Evolutionary conservation across 306 rosid species (phyloP).

Genomic region (Cucumis sativus): DNA sequence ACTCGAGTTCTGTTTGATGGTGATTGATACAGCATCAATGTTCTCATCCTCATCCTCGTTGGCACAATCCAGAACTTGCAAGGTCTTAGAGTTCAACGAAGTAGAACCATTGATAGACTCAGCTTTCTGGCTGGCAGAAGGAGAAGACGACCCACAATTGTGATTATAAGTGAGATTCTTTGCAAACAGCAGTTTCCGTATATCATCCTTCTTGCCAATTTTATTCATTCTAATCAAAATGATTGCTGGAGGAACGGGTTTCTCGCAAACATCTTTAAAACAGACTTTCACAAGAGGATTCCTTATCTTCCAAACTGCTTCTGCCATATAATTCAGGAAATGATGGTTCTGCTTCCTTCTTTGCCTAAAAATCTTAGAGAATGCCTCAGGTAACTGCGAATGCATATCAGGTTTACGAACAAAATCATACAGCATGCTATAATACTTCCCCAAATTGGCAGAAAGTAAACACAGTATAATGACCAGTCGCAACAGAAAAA

Average conservation of each 20-base stretch:
- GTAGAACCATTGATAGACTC: not conserved
- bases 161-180: not conserved
- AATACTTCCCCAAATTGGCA: constrained; percentile 14
- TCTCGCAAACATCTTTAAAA: not conserved
- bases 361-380: constrained; percentile 13
- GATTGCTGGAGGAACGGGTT: not conserved
- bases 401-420: constrained; percentile 7
- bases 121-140: not conserved
- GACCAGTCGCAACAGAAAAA: constrained; percentile 29
- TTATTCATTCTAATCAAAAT: constrained; percentile 8
- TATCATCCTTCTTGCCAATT: not conserved
- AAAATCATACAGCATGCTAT: constrained; percentile 9
- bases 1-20: not conserved
- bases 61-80: not conserved
- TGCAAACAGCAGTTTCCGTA: not conserved
- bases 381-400: constrained; percentile 17
- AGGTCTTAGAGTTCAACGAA: not conserved
- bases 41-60: not conserved
- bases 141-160: not conserved
- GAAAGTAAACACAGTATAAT: constrained; percentile 23
- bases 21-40: not conserved
- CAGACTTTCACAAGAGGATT: constrained; percentile 29
- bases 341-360: constrained; percentile 7
- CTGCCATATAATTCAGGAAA: constrained; percentile 18
- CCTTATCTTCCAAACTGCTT: constrained; percentile 28